A percentile compares a stretch with the other conserved stretches of the same genome.
These are phyloP conservation scores for Theobroma grandiflorum DNA, from an alignment of 441 rosid genomes.

Conservation along the genomic window DNA sequence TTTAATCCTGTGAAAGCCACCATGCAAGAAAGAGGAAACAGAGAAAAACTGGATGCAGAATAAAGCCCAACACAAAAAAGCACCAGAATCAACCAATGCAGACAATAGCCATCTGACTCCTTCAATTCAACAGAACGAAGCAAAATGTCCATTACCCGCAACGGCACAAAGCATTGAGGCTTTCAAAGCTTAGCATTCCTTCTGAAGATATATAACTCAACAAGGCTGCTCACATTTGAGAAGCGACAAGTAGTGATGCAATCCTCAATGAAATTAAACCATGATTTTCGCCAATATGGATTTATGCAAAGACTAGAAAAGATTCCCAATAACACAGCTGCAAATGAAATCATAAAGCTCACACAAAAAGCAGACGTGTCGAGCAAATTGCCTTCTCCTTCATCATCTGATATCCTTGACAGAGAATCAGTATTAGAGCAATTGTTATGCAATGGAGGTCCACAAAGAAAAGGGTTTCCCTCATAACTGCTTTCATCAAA, in stretches of 20 bases:
- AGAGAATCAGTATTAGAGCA: not conserved
- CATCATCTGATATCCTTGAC: not conserved
- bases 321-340: not conserved
- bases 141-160: no score
- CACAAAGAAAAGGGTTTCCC: constrained; percentile 27
- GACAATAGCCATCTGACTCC: no score
- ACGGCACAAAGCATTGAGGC: no score
- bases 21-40: no score
- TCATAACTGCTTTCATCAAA: not conserved
- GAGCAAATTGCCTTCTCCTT: not conserved
- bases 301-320: not conserved
- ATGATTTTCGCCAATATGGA: not conserved
- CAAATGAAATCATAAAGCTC: not conserved
- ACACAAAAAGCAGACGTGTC: not conserved
- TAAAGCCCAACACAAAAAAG: no score
- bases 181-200: not conserved
- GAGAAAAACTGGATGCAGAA: no score
- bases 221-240: not conserved
- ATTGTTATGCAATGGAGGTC: constrained; percentile 30
- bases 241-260: not conserved
- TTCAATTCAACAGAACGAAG: no score
- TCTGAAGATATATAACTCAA: not conserved
- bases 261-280: no score
- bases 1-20: no score
- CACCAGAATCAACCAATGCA: no score